Evolutionary conservation across 2,329 filamentous ascomycete species (phyloP).

Genomic region (Verticillium tricorpus): DNA sequence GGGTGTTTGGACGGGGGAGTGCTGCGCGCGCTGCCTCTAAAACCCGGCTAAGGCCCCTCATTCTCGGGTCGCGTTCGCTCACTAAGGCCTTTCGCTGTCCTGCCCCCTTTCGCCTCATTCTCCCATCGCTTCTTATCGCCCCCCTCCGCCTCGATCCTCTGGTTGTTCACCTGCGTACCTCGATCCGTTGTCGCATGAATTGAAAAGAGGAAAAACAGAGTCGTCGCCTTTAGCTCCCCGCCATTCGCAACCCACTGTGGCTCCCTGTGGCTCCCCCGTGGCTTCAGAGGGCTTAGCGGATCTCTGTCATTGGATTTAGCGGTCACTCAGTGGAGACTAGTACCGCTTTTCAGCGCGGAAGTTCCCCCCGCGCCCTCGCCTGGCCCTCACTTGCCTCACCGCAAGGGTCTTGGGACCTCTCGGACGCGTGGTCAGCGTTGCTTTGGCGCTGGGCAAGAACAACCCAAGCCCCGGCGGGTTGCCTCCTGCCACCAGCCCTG

Average conservation of each 20-base stretch:
- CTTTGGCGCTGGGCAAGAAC: background rate
- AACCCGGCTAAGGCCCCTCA: background rate
- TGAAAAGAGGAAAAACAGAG: background rate
- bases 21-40: background rate
- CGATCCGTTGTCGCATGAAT: background rate
- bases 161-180: background rate
- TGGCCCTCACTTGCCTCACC: background rate
- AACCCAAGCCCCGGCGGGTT: background rate
- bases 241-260: background rate
- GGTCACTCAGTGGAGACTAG: conserved; percentile 1
- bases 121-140: background rate
- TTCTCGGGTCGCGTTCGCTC: background rate
- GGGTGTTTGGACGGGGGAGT: background rate
- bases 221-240: background rate
- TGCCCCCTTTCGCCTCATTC: background rate
- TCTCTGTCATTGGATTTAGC: conserved; percentile 2
- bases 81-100: background rate
- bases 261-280: background rate
- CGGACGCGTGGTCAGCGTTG: background rate
- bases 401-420: background rate
- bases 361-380: background rate
- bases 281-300: background rate
- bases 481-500: background rate
- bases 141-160: background rate
- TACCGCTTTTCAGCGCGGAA: background rate